A percentile compares a stretch with the other conserved stretches of the same genome.
Evolutionary conservation across 106 monocot genomes (phyloP).

Genomic region (Gastrodia elata): DNA sequence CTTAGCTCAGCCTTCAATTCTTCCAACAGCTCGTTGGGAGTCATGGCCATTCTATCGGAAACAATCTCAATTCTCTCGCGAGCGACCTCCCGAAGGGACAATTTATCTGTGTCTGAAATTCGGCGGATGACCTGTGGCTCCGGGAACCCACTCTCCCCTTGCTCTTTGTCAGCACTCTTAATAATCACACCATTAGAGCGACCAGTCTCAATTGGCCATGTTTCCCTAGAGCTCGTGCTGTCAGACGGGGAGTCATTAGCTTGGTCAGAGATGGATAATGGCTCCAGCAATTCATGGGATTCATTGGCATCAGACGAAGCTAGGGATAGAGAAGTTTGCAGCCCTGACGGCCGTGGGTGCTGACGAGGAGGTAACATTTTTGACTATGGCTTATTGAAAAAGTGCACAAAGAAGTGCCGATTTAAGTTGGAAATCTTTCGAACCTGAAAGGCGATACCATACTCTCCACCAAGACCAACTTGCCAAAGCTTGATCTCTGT

Average conservation of each 20-base stretch:
- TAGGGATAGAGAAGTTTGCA: constrained; percentile 58
- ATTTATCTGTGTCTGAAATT: constrained; percentile 31
- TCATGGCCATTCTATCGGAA: constrained; percentile 54
- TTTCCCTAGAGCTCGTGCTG: constrained; percentile 86
- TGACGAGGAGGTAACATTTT: constrained; percentile 72
- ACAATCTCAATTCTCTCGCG: constrained; percentile 61
- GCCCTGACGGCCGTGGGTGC: constrained; percentile 29
- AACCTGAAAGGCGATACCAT: not conserved
- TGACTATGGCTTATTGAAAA: constrained; percentile 45
- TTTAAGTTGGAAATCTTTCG: constrained; percentile 3
- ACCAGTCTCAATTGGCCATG: constrained; percentile 75
- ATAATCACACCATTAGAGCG: constrained; percentile 16
- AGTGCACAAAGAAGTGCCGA: constrained; percentile 85
- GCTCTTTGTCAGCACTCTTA: constrained; percentile 57
- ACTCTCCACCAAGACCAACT: not conserved
- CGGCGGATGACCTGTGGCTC: constrained; percentile 52
- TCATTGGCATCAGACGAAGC: constrained; percentile 51
- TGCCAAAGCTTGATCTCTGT: not conserved
- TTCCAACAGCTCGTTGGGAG: constrained; percentile 75
- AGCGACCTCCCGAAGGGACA: constrained; percentile 70
- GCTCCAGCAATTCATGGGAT: constrained; percentile 44
- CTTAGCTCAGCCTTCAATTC: constrained; percentile 81
- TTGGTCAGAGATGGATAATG: constrained; percentile 59
- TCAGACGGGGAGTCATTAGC: constrained; percentile 74
- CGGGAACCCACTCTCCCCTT: constrained; percentile 30